Conservation (phyloP, 1,139 yeast genomes). For the Ashbya aceris region DNA sequence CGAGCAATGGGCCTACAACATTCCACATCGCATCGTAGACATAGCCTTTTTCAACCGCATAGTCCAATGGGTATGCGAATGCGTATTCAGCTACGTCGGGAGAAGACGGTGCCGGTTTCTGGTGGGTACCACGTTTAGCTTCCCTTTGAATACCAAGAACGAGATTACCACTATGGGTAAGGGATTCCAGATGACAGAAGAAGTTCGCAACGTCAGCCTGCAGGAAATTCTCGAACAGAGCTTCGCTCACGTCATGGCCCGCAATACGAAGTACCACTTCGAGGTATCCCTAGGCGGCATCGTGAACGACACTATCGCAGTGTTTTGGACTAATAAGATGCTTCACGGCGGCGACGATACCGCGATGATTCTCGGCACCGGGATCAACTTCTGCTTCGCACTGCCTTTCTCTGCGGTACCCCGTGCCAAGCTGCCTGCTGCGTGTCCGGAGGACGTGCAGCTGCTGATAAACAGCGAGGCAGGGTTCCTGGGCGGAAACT, state of each 20-base stretch:
- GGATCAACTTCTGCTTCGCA: conserved; percentile 29
- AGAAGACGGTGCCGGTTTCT: conserved; percentile 2
- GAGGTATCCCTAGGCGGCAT: conserved; percentile 16
- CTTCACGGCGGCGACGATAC: conserved; percentile 10
- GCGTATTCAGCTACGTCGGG: background rate
- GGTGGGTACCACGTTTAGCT: conserved; percentile 31
- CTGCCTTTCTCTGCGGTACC: conserved; percentile 11
- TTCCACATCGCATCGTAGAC: conserved; percentile 18
- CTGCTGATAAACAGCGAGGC: conserved; percentile 27
- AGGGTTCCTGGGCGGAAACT: conserved; percentile 28
- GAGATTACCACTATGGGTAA: conserved; percentile 31
- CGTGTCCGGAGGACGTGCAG: conserved; percentile 6
- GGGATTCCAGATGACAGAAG: conserved; percentile 25
- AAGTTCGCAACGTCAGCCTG: conserved; percentile 14
- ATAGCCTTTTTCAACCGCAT: conserved; percentile 22
- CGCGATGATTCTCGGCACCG: conserved; percentile 32
- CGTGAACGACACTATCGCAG: conserved; percentile 31
- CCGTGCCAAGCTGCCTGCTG: conserved; percentile 9
- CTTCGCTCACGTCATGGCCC: conserved; percentile 9
- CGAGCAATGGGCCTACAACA: conserved; percentile 10
- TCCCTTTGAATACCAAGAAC: conserved; percentile 26
- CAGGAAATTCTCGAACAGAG: conserved; percentile 14
- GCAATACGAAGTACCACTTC: conserved; percentile 5
- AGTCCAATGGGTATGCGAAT: conserved; percentile 13
- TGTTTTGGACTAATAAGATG: conserved; percentile 22